phyloP scores from a whole-genome alignment of 805 yeast species.

The Candida silvatica region DNA sequence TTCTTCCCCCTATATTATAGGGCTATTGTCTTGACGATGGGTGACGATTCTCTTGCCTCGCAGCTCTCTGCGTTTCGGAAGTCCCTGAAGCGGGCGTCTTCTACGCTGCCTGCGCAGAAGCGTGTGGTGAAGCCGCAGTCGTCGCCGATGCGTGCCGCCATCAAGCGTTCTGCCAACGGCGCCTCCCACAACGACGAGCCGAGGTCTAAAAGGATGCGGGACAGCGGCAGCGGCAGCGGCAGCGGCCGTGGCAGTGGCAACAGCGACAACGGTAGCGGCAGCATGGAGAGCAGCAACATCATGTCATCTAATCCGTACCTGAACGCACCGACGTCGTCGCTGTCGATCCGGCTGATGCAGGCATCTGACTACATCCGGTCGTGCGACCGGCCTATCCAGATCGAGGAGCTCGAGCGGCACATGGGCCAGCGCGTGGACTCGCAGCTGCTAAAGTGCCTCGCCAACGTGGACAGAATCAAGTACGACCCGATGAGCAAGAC shows the following conservation, averaged over 20 bases:
- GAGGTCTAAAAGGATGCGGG: slow-evolving; percentile 5
- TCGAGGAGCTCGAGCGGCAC: slow-evolving; percentile 58
- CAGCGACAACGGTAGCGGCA: background rate
- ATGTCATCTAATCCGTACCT: background rate
- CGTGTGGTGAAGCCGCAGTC: slow-evolving; percentile 15
- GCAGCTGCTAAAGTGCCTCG: slow-evolving; percentile 61
- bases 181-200: slow-evolving; percentile 6
- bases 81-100: slow-evolving; percentile 45
- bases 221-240: too few species aligned
- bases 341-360: slow-evolving; percentile 75
- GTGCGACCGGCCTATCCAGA: slow-evolving; percentile 60
- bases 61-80: slow-evolving; percentile 58
- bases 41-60: slow-evolving; percentile 25
- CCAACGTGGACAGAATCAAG: slow-evolving; percentile 69
- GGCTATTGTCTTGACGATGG: slow-evolving; percentile 11
- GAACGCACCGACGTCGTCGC: slow-evolving; percentile 4
- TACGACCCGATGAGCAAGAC: slow-evolving; percentile 56
- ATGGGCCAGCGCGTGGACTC: slow-evolving; percentile 52
- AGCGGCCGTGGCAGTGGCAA: too few species aligned
- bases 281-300: background rate
- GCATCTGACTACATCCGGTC: slow-evolving; percentile 85
- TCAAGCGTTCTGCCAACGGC: slow-evolving; percentile 7
- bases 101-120: slow-evolving; percentile 35
- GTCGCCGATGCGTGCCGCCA: slow-evolving; percentile 2
- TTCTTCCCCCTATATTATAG: background rate